Evolutionary conservation across 2,329 filamentous ascomycete genomes (phyloP).

Genomic region (Coniochaeta sp.): DNA sequence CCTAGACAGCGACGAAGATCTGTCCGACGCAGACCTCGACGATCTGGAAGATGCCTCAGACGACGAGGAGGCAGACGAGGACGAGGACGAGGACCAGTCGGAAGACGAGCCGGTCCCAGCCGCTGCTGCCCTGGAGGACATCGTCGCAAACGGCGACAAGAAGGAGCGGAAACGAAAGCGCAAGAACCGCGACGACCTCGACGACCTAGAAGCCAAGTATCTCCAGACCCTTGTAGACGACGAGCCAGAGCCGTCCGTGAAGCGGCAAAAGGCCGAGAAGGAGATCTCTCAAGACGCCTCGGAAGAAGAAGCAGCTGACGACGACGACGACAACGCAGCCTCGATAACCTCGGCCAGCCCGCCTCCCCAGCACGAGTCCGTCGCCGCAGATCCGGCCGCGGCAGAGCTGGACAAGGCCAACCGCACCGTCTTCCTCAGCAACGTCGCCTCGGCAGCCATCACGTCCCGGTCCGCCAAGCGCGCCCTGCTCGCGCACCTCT

Average conservation of each 20-base stretch:
- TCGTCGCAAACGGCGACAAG: slow-evolving; percentile 33
- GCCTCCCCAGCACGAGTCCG: slow-evolving; percentile 42
- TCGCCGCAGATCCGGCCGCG: slow-evolving; percentile 42
- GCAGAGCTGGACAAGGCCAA: slow-evolving; percentile 75
- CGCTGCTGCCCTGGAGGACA: slow-evolving; percentile 22
- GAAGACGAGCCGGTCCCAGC: slow-evolving; percentile 27
- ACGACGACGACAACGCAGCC: slow-evolving; percentile 20
- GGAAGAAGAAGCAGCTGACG: slow-evolving; percentile 29
- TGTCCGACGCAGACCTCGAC: slow-evolving; percentile 25
- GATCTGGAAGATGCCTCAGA: slow-evolving; percentile 28
- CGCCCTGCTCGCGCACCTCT: slow-evolving; percentile 66
- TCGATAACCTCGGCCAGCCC: slow-evolving; percentile 13
- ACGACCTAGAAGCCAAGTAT: slow-evolving; percentile 65
- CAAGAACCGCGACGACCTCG: slow-evolving; percentile 50
- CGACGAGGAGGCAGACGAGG: slow-evolving; percentile 32
- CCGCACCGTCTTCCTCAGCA: slow-evolving; percentile 87
- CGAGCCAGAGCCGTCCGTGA: slow-evolving; percentile 42
- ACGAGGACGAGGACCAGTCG: slow-evolving; percentile 28
- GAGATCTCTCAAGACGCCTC: slow-evolving; percentile 24
- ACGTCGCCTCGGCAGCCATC: slow-evolving; percentile 78
- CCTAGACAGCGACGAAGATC: slow-evolving; percentile 17
- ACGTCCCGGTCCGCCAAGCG: slow-evolving; percentile 77
- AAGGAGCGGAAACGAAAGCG: slow-evolving; percentile 59
- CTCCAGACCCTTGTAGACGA: slow-evolving; percentile 57
- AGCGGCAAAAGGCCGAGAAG: slow-evolving; percentile 47